Evolutionary conservation across 2,329 filamentous ascomycete species (phyloP).

Genomic region (Fusarium chlamydosporum): DNA sequence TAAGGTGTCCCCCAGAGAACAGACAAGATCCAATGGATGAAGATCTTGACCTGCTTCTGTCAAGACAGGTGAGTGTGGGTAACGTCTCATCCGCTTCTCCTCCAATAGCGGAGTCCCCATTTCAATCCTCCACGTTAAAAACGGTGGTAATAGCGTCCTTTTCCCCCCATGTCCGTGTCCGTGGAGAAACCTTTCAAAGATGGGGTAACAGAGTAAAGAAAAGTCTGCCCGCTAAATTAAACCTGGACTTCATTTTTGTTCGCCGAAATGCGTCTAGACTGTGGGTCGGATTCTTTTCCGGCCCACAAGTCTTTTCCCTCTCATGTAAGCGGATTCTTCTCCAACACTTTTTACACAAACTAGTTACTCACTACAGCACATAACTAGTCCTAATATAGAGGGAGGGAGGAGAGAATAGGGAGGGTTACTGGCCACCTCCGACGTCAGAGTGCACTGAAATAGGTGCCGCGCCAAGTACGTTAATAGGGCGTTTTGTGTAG

Average conservation of each 20-base stretch:
- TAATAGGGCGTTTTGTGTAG: background rate
- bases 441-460: no score
- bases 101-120: conserved; percentile 41
- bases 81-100: background rate
- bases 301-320: no score
- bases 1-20: background rate
- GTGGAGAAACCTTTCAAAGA: background rate
- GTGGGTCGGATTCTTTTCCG: no score
- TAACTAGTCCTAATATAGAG: no score
- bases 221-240: background rate
- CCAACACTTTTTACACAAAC: background rate
- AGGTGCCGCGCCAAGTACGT: background rate
- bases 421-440: no score
- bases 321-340: no score
- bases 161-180: background rate
- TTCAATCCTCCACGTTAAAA: conserved; percentile 14
- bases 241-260: conserved; percentile 25
- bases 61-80: background rate
- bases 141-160: background rate
- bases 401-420: no score
- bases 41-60: background rate
- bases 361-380: no score
- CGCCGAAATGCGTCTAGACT: conserved; percentile 3
- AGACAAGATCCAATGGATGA: background rate
- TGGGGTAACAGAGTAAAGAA: background rate